Percentiles rank a stretch among this genome's conserved stretches.
phyloP scores from a whole-genome alignment of 257 asterid genomes.

The Orobanche coerulescens region DNA sequence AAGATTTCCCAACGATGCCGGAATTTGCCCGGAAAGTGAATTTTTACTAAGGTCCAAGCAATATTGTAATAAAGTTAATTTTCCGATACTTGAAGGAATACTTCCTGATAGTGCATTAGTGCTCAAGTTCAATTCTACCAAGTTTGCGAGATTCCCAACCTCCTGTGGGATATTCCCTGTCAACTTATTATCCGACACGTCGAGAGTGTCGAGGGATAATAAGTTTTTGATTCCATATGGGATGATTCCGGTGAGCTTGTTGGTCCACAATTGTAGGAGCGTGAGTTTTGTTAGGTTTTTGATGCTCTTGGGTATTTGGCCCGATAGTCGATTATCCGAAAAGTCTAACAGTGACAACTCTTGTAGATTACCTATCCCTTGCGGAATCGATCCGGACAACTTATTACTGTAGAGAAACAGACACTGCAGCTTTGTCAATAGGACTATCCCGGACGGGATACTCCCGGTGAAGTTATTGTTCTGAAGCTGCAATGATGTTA shows the following conservation, averaged over 20 bases:
- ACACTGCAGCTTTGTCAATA: slow-evolving; percentile 25
- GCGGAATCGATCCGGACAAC: too few relatives aligned
- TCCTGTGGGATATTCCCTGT: slow-evolving; percentile 56
- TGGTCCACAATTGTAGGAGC: slow-evolving; percentile 36
- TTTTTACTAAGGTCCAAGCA: background rate
- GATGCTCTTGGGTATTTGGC: slow-evolving; percentile 50
- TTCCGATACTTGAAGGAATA: background rate
- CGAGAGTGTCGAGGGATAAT: slow-evolving; percentile 29
- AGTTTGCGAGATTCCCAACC: slow-evolving; percentile 36
- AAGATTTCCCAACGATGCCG: background rate
- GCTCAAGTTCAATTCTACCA: slow-evolving; percentile 21
- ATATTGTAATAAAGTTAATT: background rate
- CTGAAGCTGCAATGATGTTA: slow-evolving; percentile 59
- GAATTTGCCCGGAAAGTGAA: background rate
- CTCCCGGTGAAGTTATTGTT: slow-evolving; percentile 46
- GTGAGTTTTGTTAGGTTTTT: slow-evolving; percentile 38
- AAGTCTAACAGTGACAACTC: too few relatives aligned
- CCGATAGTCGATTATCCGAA: slow-evolving; percentile 22
- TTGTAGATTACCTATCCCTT: too few relatives aligned
- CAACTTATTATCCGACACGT: slow-evolving; percentile 45
- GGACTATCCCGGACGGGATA: slow-evolving; percentile 55
- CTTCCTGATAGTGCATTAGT: background rate
- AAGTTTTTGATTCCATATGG: slow-evolving; percentile 53
- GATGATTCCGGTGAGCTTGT: slow-evolving; percentile 50
- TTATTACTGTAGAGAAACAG: slow-evolving; percentile 28